Evolutionary conservation across 2,329 filamentous ascomycete genomes (phyloP), one percentile per base, ranked within the genome.

Genomic region (Fusarium udum): DNA sequence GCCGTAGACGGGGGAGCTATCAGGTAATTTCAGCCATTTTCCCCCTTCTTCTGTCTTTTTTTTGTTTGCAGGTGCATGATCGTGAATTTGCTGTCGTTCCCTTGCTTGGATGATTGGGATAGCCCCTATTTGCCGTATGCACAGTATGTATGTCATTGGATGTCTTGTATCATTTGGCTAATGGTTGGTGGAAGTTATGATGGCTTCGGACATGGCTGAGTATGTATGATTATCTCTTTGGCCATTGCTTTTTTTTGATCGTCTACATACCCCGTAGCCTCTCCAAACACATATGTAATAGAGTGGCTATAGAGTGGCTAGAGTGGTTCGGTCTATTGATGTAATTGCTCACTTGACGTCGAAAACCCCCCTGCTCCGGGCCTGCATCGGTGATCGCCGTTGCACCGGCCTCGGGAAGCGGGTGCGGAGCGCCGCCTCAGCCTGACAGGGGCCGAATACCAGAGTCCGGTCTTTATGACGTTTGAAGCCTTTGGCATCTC

Each of bases 351-450:
- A 61, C 53, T 59, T 51, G 42, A 31, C 42, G 60, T 56, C 45
- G 34, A 48, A 51, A 65, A 43, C 61, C 65, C 61, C 20, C 58
- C 28, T 61, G 48, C 48, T 53, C 43, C 34, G 49, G 59, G 51
- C n/a, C 68, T 72, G 68, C 71, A 74, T 74, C 75, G 75, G 75
- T 36, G 71, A 77, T 77, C 73, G 73, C 75, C 75, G 75, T 74
- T 72, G 65, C 65, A 64, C 72, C 61, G 72, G 60, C 59, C 20
- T 67, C 58, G 56, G 60, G 65, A 56, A 65, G 55, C 66, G 68
- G 51, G 63, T 57, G 45, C 71, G 61, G 55, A 58, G 36, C 42
- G 53, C 52, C 53, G 56, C 61, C 66, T 77, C 75, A 77, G 75
- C 75, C 75, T 74, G 75, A 67, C 75, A 77, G 66, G 75, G 75